phyloP scores from a whole-genome alignment of 768 basidiomycete species.

The Asterophora parasitica region DNA sequence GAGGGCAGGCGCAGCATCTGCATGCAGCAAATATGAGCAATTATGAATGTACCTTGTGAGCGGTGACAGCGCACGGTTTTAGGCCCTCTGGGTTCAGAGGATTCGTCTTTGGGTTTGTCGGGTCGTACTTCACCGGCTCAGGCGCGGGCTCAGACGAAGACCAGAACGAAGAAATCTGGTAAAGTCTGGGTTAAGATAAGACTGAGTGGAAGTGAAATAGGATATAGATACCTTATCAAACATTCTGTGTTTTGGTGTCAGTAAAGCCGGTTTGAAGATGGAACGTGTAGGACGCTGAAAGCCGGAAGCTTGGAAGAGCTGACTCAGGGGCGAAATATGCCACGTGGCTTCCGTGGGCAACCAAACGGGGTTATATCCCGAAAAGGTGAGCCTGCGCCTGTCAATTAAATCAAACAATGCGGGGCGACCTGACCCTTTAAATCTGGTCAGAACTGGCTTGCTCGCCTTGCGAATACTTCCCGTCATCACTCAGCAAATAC shows the following conservation, averaged over 20 bases:
- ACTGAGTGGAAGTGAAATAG: neutral
- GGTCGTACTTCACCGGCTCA: constrained; percentile 47
- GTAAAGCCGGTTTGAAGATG: too few species aligned
- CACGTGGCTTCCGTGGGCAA: neutral
- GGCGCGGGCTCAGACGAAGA: constrained; percentile 30
- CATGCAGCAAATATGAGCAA: neutral
- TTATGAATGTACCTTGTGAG: neutral
- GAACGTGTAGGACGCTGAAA: too few species aligned
- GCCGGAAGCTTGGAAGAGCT: neutral
- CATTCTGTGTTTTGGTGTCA: constrained; percentile 24
- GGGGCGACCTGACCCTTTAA: neutral
- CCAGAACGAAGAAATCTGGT: constrained; percentile 54
- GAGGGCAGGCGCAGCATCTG: constrained; percentile 95
- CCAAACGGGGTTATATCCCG: neutral
- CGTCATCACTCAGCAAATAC: neutral
- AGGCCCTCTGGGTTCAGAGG: constrained; percentile 91
- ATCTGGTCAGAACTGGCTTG: neutral
- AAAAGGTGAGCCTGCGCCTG: neutral
- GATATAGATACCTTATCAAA: constrained; percentile 33
- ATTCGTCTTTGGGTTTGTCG: constrained; percentile 75
- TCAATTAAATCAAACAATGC: neutral
- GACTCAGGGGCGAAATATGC: neutral
- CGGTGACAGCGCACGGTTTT: constrained; percentile 69
- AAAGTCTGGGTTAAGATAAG: neutral
- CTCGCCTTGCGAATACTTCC: neutral